Evolutionary conservation across 805 yeast genomes (phyloP), one percentile per base, ranked within the genome.

Genomic region (Metschnikowia lochheadii): DNA sequence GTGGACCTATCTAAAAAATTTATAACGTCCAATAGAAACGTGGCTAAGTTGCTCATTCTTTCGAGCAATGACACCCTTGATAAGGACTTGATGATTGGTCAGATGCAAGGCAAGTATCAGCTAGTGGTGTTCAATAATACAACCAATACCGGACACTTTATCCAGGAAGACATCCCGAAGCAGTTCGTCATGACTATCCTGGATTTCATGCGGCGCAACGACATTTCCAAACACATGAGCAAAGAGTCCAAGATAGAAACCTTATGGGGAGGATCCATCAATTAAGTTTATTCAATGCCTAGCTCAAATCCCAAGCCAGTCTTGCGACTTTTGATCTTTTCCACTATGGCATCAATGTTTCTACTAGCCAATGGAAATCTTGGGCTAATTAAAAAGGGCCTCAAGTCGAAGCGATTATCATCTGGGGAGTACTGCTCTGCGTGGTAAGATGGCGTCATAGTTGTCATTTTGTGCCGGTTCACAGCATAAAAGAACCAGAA

Each of bases 361-460:
- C 82, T 84, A 58, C 89, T 81, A 2, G 97, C 96, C 86, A 92
- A 88, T 1, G 89, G 79, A 67, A 89, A 94, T 55, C 88, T 74
- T 29, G 98, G 97, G 59, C 88, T 83, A 51, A 94, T 89, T 65
- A 95, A 75, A 67, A 94, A 90, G n/a, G 99, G 99, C 58, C 99
- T 78, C 62, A 95, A 74, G 66, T 94, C 99, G 67, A 87, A 94
- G 61, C 99, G 78, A 66, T 94, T 94, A 68, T 94, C 99, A 67
- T 94, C 99, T 1, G 99, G 97, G 2, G 98, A 91, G 64, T 94
- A 94, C 62, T 89, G 95, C 66, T 94, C 99, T 0, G 99, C 99
- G 62, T 94, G 99, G 63, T 94, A 94, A 35, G 95, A 81, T 13
- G 99, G 99, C 0, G 99, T 94, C 66, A 91, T 78, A n/a, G 92